phyloP scores from a whole-genome alignment of 129 eudicot species.

The Flaveria brownii region DNA sequence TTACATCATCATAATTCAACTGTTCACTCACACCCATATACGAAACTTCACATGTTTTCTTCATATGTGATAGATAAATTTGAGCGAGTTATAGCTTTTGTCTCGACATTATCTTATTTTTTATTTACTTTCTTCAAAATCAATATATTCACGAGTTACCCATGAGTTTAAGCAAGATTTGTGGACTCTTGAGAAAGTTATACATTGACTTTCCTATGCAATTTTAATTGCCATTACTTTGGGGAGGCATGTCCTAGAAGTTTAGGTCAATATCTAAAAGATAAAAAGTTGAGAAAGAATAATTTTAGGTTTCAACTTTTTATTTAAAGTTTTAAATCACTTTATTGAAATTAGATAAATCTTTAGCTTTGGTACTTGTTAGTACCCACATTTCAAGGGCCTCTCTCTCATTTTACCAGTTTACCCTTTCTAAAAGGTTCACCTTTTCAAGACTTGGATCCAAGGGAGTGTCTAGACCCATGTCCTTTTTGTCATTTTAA shows the following conservation, averaged over 20 bases:
- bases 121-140: no score
- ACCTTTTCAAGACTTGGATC: constrained; percentile 45
- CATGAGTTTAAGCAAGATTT: constrained; percentile 7
- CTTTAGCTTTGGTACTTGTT: constrained; percentile 42
- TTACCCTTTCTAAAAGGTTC: constrained; percentile 40
- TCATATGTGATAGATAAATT: no score
- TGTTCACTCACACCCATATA: no score
- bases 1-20: no score
- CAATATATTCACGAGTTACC: neutral
- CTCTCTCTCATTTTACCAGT: constrained; percentile 24
- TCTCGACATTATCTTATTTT: no score
- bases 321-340: neutral
- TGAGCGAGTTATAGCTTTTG: no score
- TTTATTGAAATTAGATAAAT: constrained; percentile 37
- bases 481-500: constrained; percentile 31
- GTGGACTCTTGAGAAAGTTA: neutral
- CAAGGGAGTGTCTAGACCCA: constrained; percentile 31
- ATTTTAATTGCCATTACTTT: neutral
- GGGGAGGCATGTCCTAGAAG: neutral
- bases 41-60: no score
- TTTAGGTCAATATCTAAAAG: constrained; percentile 12
- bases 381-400: constrained; percentile 37
- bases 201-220: constrained; percentile 10
- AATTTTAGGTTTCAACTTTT: neutral
- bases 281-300: neutral